A percentile compares a stretch with the other conserved stretches of the same genome.
phyloP scores from a whole-genome alignment of 2,329 filamentous ascomycete genomes.

The Apiospora sp. region DNA sequence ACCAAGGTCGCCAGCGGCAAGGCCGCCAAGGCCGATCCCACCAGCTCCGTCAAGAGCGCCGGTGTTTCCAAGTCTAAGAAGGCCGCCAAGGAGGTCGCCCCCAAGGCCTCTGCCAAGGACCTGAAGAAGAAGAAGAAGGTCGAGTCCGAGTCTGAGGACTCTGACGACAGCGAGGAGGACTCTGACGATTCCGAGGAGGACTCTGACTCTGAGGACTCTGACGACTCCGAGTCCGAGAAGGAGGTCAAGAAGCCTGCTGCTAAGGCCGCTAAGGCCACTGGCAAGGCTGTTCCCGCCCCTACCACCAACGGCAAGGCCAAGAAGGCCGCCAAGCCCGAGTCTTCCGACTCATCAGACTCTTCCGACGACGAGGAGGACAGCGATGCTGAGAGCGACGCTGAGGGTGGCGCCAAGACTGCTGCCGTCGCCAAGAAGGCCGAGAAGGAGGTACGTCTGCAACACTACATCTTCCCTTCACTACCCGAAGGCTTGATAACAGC shows the following conservation, averaged over 20 bases:
- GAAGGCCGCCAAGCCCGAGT: conserved; percentile 42
- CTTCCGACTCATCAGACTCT: conserved; percentile 47
- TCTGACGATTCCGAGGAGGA: conserved; percentile 44
- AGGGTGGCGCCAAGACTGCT: conserved; percentile 38
- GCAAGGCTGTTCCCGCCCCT: conserved; percentile 38
- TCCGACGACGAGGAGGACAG: conserved; percentile 37
- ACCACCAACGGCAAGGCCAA: conserved; percentile 44
- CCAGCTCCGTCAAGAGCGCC: conserved; percentile 68
- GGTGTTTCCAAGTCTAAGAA: conserved; percentile 76
- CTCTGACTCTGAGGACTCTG: conserved; percentile 44
- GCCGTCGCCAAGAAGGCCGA: conserved; percentile 36
- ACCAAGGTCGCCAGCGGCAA: conserved; percentile 66
- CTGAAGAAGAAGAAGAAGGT: conserved; percentile 48
- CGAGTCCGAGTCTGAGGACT: conserved; percentile 48
- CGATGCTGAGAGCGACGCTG: conserved; percentile 28
- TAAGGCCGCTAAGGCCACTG: conserved; percentile 41
- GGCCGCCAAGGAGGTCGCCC: conserved; percentile 65
- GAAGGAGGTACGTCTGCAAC: conserved; percentile 31
- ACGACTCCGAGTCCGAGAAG: conserved; percentile 39
- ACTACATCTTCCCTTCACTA: not conserved
- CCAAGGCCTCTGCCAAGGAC: conserved; percentile 54
- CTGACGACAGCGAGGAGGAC: conserved; percentile 34
- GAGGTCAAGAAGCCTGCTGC: conserved; percentile 43
- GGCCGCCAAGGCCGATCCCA: conserved; percentile 52
- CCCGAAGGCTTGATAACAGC: not conserved